These are phyloP conservation scores for Parasarocladium wereldwijsianum DNA, from an alignment of 2,329 filamentous ascomycete genomes.

Conservation along the genomic window DNA sequence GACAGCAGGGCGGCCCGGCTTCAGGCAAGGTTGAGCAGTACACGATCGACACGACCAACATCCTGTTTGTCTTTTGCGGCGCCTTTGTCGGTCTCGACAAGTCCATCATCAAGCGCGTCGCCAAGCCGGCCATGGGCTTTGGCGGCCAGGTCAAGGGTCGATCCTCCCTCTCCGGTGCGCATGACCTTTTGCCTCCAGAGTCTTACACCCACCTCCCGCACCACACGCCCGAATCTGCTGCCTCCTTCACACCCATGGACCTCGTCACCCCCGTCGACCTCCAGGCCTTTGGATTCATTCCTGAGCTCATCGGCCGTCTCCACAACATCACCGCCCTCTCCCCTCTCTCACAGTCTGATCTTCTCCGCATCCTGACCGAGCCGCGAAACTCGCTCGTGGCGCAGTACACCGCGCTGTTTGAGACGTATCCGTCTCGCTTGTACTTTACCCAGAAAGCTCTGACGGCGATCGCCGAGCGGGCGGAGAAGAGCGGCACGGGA, in stretches of 20 bases:
- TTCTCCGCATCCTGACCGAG: slow-evolving; percentile 83
- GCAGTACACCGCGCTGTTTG: slow-evolving; percentile 82
- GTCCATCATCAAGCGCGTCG: slow-evolving; percentile 71
- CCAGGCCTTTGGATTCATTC: slow-evolving; percentile 80
- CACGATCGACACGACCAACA: slow-evolving; percentile 84
- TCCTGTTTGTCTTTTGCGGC: slow-evolving; percentile 91
- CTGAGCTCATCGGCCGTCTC: slow-evolving; percentile 88
- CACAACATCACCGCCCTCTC: slow-evolving; percentile 80
- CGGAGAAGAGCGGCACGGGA: slow-evolving; percentile 51
- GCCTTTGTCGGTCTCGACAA: slow-evolving; percentile 91
- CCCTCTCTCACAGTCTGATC: slow-evolving; percentile 49
- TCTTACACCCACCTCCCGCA: slow-evolving; percentile 42
- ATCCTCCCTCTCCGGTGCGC: slow-evolving; percentile 29
- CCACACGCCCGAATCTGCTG: slow-evolving; percentile 22
- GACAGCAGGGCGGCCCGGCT: slow-evolving; percentile 29
- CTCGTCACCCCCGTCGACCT: slow-evolving; percentile 62
- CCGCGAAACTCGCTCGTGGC: slow-evolving; percentile 76
- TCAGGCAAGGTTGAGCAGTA: slow-evolving; percentile 44
- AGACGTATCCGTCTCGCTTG: slow-evolving; percentile 63
- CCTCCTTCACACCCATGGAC: slow-evolving; percentile 46
- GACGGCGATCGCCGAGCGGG: slow-evolving; percentile 61
- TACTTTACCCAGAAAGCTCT: slow-evolving; percentile 72
- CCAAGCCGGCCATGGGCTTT: slow-evolving; percentile 78
- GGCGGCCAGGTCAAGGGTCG: slow-evolving; percentile 62
- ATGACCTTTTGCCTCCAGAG: slow-evolving; percentile 50